Evolutionary conservation across 306 rosid species (phyloP).

Genomic region (Myrica gale): DNA sequence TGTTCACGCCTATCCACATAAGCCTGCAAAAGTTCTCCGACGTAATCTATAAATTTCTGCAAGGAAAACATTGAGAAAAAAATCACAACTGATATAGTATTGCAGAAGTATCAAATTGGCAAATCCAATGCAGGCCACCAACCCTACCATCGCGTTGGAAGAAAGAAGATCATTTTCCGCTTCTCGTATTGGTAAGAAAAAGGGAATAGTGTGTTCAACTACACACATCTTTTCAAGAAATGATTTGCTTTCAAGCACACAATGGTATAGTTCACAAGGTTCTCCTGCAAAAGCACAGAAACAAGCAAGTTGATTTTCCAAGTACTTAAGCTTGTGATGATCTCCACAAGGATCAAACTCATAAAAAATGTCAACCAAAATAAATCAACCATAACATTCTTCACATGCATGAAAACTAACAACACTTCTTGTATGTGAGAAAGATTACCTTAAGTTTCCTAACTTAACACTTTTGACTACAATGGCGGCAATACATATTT

Average conservation of each 20-base stretch:
- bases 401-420: not conserved
- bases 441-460: not conserved
- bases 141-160: slow-evolving; percentile 82
- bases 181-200: slow-evolving; percentile 81
- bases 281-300: slow-evolving; percentile 59
- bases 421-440: too few relatives aligned
- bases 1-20: slow-evolving; percentile 97
- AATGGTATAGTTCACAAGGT: slow-evolving; percentile 75
- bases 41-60: slow-evolving; percentile 89
- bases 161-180: slow-evolving; percentile 85
- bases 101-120: slow-evolving; percentile 21
- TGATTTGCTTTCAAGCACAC: slow-evolving; percentile 93
- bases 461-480: not conserved
- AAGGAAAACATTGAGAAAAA: slow-evolving; percentile 30
- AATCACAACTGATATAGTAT: slow-evolving; percentile 25
- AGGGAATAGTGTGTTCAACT: slow-evolving; percentile 87
- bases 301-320: slow-evolving; percentile 15
- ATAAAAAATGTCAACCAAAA: not conserved
- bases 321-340: not conserved
- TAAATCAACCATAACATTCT: not conserved
- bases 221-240: slow-evolving; percentile 96
- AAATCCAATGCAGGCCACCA: slow-evolving; percentile 35
- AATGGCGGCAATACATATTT: not conserved
- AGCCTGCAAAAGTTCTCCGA: slow-evolving; percentile 92
- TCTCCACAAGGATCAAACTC: not conserved